Evolutionary conservation across 1,139 yeast genomes (phyloP), one percentile per base, ranked within the genome.

Genomic region (Blastobotrys aristatus): DNA sequence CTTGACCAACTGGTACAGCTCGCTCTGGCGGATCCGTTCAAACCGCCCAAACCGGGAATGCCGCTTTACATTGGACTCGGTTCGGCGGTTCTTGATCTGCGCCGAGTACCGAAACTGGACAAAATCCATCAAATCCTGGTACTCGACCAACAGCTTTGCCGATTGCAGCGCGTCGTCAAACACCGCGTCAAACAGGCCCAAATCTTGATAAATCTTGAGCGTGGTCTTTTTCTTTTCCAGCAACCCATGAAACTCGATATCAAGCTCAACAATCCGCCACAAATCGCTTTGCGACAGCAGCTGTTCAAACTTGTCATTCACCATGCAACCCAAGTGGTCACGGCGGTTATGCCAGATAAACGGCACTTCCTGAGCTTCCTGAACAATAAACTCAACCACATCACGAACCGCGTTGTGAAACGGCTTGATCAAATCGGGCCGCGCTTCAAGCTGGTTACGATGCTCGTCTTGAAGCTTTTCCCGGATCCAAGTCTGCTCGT

Each of bases 271-370:
- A 54, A 90, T 82, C 62, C 92, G 79, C 98, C 98, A 94, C 53
- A 92, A 72, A 63, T 90, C 97, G 65, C 87, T 92, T 32, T 58
- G 58, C 4, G 51, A 56, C 33, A 69, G 53, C 35, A 72, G 56
- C 41, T 53, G 51, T 68, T 88, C 96, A 48, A 53, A 51, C 2
- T 34, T 40, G 34, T 46, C 40, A 5, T 21, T 14, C 11, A n/a
- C 24, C 10, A 22, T 21, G 56, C 73, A 72, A 46, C 84, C 71
- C 33, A 88, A 73, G 63, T 85, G 89, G 66, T 92, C 97, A 65
- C 95, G 84, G 64, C 97, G 85, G 62, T 89, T 96, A 32, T 90
- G 84, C 87, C 96, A 90, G 52, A 92, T 89, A 62, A 89, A 87
- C n/a, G 98, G 97, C 3, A 92, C 96, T 63, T 92, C 99, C 53